A percentile compares a stretch with the other conserved stretches of the same genome.
Evolutionary conservation across 495 filamentous ascomycete species (phyloP).

Genomic region (Cryomyces minteri): DNA sequence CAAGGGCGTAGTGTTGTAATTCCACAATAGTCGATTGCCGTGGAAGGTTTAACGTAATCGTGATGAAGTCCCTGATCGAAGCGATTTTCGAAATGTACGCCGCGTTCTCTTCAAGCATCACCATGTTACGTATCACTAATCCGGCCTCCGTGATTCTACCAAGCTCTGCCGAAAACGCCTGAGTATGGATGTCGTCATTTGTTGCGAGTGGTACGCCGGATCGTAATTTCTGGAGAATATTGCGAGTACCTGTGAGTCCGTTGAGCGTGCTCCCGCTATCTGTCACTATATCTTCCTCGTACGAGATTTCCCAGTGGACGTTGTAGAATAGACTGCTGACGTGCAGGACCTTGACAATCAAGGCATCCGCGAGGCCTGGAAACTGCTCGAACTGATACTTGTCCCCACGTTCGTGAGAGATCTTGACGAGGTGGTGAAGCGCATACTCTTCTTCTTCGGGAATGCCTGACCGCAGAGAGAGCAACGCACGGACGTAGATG

Average conservation of each 20-base stretch:
- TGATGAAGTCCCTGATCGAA: conserved; percentile 59
- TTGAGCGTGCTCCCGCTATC: conserved; percentile 33
- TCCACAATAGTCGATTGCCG: conserved; percentile 57
- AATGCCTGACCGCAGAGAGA: conserved; percentile 60
- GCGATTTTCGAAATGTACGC: conserved; percentile 54
- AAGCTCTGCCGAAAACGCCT: conserved; percentile 45
- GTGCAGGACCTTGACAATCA: conserved; percentile 67
- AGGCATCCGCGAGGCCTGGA: conserved; percentile 69
- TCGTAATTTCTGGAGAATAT: conserved; percentile 44
- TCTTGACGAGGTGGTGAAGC: conserved; percentile 82
- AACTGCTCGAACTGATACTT: conserved; percentile 91
- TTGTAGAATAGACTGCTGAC: conserved; percentile 59
- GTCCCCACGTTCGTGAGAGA: conserved; percentile 83
- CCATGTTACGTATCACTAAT: conserved; percentile 84
- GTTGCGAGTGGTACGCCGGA: conserved; percentile 29
- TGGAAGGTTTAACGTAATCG: conserved; percentile 64
- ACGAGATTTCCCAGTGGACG: conserved; percentile 63
- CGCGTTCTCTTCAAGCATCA: conserved; percentile 76
- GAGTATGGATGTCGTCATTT: conserved; percentile 55
- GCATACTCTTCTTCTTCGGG: conserved; percentile 73
- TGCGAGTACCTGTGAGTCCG: conserved; percentile 55
- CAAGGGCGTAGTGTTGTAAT: conserved; percentile 77
- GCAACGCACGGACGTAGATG: conserved; percentile 72
- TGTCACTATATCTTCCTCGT: conserved; percentile 21
- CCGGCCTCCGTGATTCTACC: conserved; percentile 70